A percentile compares a stretch with the other conserved stretches of the same genome.
Conservation (phyloP, 2,329 filamentous ascomycete species). For the Coniella vitis region DNA sequence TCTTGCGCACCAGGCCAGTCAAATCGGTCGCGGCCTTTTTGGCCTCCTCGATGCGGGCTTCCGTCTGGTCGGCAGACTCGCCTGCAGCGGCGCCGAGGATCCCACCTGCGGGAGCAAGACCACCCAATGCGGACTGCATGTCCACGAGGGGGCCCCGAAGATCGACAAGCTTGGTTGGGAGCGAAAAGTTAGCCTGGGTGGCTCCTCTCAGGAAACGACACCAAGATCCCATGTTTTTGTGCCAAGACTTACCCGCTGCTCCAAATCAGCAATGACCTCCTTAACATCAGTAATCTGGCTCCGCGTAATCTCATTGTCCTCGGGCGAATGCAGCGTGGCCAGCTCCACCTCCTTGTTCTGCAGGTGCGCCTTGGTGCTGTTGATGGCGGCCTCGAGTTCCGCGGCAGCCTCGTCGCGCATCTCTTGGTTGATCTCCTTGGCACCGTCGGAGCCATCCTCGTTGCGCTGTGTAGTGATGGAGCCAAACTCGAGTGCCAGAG, state of each 20-base stretch:
- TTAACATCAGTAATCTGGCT: constrained; percentile 65
- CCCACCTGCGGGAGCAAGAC: constrained; percentile 45
- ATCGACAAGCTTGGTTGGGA: constrained; percentile 48
- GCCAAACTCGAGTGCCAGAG: constrained; percentile 88
- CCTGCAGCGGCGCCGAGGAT: constrained; percentile 59
- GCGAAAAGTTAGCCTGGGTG: background rate
- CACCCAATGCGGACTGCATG: constrained; percentile 48
- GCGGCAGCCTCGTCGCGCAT: constrained; percentile 64
- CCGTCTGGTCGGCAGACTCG: constrained; percentile 52
- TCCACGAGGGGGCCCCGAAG: constrained; percentile 58
- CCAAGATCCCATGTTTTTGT: no score
- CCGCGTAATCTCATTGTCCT: constrained; percentile 58
- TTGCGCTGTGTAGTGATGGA: constrained; percentile 62
- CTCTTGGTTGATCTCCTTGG: constrained; percentile 56
- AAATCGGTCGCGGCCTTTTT: constrained; percentile 70
- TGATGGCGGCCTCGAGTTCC: constrained; percentile 68
- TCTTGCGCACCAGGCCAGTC: constrained; percentile 66
- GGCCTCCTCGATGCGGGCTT: constrained; percentile 63
- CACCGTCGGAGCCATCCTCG: constrained; percentile 30
- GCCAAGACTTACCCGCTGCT: constrained; percentile 56
- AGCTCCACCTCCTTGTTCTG: constrained; percentile 63
- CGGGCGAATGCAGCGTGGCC: constrained; percentile 53
- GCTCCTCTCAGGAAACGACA: no score
- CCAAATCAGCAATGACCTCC: constrained; percentile 73
- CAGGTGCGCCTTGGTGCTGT: constrained; percentile 64